A percentile compares a stretch with the other conserved stretches of the same genome.
phyloP scores from a whole-genome alignment of 2,329 filamentous ascomycete species.

The Alternaria angustiovoidea region DNA sequence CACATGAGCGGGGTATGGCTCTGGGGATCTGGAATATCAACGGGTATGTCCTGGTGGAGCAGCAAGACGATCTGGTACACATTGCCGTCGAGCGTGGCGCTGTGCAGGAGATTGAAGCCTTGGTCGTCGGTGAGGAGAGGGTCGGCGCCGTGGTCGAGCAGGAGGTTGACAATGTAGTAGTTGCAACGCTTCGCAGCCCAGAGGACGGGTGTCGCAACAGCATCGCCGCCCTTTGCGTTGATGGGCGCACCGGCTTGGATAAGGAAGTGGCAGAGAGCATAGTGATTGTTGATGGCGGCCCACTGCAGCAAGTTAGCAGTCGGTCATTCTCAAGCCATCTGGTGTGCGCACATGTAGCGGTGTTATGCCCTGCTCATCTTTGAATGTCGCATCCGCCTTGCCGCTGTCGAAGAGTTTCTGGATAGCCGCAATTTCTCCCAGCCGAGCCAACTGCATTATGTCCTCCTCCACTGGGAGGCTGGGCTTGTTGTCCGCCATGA shows the following conservation, averaged over 20 bases:
- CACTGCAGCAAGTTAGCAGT: slow-evolving; percentile 66
- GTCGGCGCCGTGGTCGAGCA: slow-evolving; percentile 90
- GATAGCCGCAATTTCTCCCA: slow-evolving; percentile 86
- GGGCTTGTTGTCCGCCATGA: slow-evolving; percentile 47
- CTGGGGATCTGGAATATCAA: slow-evolving; percentile 87
- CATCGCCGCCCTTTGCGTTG: slow-evolving; percentile 95
- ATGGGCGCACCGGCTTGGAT: slow-evolving; percentile 86
- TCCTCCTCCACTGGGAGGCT: slow-evolving; percentile 71
- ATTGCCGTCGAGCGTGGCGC: slow-evolving; percentile 96
- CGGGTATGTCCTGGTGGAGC: slow-evolving; percentile 92
- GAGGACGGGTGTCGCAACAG: slow-evolving; percentile 89
- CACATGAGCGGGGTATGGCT: slow-evolving; percentile 98
- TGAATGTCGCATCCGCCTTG: slow-evolving; percentile 81
- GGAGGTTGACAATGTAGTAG: slow-evolving; percentile 93
- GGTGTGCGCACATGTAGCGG: slow-evolving; percentile 78
- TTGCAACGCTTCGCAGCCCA: slow-evolving; percentile 97
- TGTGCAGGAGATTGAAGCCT: slow-evolving; percentile 97
- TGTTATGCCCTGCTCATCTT: slow-evolving; percentile 92
- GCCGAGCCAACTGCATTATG: slow-evolving; percentile 92
- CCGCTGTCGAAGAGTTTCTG: slow-evolving; percentile 87
- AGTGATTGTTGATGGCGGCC: slow-evolving; percentile 99
- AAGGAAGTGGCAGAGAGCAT: slow-evolving; percentile 95
- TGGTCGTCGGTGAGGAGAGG: slow-evolving; percentile 91
- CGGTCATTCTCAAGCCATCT: neutral
- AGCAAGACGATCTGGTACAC: slow-evolving; percentile 87